Base-by-base conservation (phyloP, 306 rosid genomes). In the Erythrophleum fordii region DNA sequence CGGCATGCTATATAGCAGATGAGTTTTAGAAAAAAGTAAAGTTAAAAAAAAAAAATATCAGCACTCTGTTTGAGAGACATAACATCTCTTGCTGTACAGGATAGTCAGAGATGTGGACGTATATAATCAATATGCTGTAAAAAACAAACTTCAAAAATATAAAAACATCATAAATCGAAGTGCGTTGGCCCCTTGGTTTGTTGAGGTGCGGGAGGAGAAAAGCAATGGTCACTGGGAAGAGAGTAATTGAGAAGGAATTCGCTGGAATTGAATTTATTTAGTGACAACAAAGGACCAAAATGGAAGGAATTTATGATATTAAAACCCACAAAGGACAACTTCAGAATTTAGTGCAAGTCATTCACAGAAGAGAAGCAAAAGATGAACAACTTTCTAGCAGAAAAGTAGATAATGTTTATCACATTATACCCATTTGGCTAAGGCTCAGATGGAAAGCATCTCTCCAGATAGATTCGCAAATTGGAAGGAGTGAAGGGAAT, bases 381-480 rank as follows among this genome's bases (percentile, higher is more conserved):
- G 89, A 78, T 74, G n/a, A 60, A 23, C 22, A 55, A 51, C 85
- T 88, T 88, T 88, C 37, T 72, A 59, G 34, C 34, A 49, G 14
- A 52, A 80, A 73, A 80, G 84, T 28, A 77, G 49, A 49, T 28
- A 73, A 49, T 68, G 79, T 77, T 73, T 78, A 64, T 80, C 48
- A 17, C 23, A 80, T 14, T 60, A 83, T 77, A 72, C 80, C 51
- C 23, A 26, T 53, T 53, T 9, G 68, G 77, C 72, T 73, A 69
- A 25, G 53, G 49, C 35, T 61, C 23, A 18, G 14, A 53, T 72
- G 74, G 46, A 41, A 65, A 16, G 59, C 77, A 69, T 51, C 37
- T 72, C 58, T 35, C 68, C 68, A 25, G n/a, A 39, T 46, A 3
- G 77, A 75, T 69, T 67, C 72, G 29, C 72, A 66, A 66, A 37